A percentile compares a stretch with the other conserved stretches of the same genome.
Evolutionary conservation across 768 basidiomycete genomes (phyloP).

Genomic region (Leccinum disarticulatum): DNA sequence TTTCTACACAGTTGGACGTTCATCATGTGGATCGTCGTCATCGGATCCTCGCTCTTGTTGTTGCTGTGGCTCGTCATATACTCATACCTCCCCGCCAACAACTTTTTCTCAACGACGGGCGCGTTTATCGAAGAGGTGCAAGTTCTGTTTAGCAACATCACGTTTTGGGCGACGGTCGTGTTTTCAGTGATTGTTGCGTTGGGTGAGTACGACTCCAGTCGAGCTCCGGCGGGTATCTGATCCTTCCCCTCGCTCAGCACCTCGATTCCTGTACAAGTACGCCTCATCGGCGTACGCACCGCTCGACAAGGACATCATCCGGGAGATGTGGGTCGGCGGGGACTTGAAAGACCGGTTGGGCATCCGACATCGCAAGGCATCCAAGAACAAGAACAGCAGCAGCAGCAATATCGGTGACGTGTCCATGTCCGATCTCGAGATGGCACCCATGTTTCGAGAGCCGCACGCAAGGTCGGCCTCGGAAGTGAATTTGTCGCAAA

Average conservation of each 20-base stretch:
- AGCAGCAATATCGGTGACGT: no score
- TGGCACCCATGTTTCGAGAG: conserved; percentile 69
- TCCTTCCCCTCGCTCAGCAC: conserved; percentile 49
- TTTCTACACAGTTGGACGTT: conserved; percentile 63
- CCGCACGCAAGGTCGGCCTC: conserved; percentile 65
- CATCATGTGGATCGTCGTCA: conserved; percentile 79
- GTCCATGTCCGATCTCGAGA: conserved; percentile 45
- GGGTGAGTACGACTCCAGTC: conserved; percentile 41
- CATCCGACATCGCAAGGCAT: conserved; percentile 59
- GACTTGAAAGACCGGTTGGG: conserved; percentile 82
- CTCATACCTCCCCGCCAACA: conserved; percentile 68
- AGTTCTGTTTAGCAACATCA: conserved; percentile 73
- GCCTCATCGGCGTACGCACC: conserved; percentile 70
- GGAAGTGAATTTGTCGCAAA: conserved; percentile 45
- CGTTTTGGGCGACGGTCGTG: conserved; percentile 82
- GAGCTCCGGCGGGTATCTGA: neutral
- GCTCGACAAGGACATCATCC: conserved; percentile 84
- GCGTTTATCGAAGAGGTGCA: conserved; percentile 73
- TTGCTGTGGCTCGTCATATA: conserved; percentile 87
- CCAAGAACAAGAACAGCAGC: conserved; percentile 34
- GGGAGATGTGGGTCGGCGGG: conserved; percentile 88
- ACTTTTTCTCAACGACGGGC: conserved; percentile 72
- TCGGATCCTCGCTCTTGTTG: conserved; percentile 81
- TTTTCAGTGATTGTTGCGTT: conserved; percentile 70
- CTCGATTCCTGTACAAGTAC: conserved; percentile 79